Base-by-base conservation (phyloP, 2,329 filamentous ascomycete genomes). In the Mycosphaerella sp. region DNA sequence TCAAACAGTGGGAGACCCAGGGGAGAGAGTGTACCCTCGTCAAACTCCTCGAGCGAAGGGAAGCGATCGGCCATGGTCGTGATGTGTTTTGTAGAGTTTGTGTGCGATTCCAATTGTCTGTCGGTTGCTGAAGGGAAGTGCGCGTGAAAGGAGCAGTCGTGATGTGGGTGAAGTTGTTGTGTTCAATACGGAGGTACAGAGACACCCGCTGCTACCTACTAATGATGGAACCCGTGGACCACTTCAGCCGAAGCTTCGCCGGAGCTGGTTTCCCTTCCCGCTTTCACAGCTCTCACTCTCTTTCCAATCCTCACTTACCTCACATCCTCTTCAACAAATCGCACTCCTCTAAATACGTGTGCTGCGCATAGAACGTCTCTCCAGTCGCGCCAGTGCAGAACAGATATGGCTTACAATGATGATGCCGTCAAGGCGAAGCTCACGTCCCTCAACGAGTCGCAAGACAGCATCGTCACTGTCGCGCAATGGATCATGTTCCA, bases 401-500 rank as follows among this genome's bases (percentile, higher is more conserved):
- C 21, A 11, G 47, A 56, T 42, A 96, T 98, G 92, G 85, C 93
- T 44, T 97, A 95, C 75, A 93, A 87, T 62, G 91, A 97, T 73
- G 93, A 98, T 75, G 88, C 90, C 45, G 90, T 98, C 53, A 83
- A 91, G 70, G 89, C 92, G 51, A 96, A 96, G 76, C 85, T 98
- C 51, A 95, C 91, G 32, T 89, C 90, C 41, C 81, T 98, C 59
- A 96, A 95, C 73, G 95, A 98, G 74, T 95, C 90, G 9, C 92
- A 98, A 71, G 93, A 98, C 70, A 95, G 90, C 73, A 97, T 98
- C 67, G 83, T 95, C 57, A 92, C 89, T 36, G 91, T 95, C 59
- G 90, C 93, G 54, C 92, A 97, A 83, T 98, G 95, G 95, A 93
- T 98, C 58, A 95, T 98, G 86, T 98, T 98, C 71, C 92, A 98